Evolutionary conservation across 1,284 basidiomycete species (phyloP).

Genomic region (Chalciporus piperatoides): DNA sequence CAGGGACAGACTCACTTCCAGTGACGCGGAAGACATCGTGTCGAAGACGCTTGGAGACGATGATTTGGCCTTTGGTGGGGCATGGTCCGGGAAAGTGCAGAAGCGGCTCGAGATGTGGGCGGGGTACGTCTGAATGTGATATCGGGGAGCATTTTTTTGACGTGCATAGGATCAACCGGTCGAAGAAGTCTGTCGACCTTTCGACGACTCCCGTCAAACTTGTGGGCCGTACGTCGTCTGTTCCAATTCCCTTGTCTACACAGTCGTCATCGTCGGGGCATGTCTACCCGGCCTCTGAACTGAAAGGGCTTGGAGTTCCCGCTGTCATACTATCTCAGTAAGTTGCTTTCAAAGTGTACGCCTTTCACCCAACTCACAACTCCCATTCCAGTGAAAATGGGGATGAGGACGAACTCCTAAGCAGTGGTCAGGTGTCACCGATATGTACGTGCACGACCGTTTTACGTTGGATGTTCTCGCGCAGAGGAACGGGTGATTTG

Average conservation of each 20-base stretch:
- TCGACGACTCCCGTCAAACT: conserved; percentile 26
- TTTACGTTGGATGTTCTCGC: neutral
- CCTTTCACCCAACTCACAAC: neutral
- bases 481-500: conserved; percentile 5
- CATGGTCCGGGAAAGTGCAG: conserved; percentile 60
- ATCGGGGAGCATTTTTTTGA: conserved; percentile 9
- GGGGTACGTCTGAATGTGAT: conserved; percentile 42
- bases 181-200: conserved; percentile 31
- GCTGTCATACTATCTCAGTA: conserved; percentile 30
- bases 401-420: conserved; percentile 62
- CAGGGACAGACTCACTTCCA: conserved; percentile 22
- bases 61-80: conserved; percentile 39
- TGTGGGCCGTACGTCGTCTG: conserved; percentile 23
- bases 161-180: conserved; percentile 30
- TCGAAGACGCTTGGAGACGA: conserved; percentile 25
- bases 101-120: conserved; percentile 70
- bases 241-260: conserved; percentile 33
- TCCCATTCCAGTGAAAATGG: conserved; percentile 31
- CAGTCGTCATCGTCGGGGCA: conserved; percentile 35
- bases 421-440: conserved; percentile 72
- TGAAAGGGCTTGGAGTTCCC: conserved; percentile 27
- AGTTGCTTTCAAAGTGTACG: conserved; percentile 4
- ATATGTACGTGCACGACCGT: conserved; percentile 44
- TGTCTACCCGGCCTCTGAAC: conserved; percentile 27
- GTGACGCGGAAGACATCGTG: conserved; percentile 35